These are phyloP conservation scores for Acacia acuminata DNA, from an alignment of 306 rosid genomes.

Conservation along the genomic window DNA sequence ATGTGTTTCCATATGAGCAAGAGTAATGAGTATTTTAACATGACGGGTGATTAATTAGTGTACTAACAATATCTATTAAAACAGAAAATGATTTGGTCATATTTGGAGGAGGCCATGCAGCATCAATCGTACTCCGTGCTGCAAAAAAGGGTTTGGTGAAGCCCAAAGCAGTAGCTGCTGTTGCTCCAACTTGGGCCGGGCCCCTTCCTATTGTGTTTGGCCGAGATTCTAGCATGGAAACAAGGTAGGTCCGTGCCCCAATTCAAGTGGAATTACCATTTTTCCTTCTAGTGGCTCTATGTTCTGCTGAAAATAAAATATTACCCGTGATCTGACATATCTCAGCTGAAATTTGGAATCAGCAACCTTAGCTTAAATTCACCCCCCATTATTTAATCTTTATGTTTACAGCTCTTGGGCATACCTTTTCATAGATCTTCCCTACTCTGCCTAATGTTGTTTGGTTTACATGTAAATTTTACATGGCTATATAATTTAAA, in stretches of 20 bases:
- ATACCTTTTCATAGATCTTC: slow-evolving; percentile 19
- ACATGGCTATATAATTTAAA: background rate
- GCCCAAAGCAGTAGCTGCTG: slow-evolving; percentile 83
- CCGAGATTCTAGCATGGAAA: slow-evolving; percentile 90
- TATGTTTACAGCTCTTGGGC: background rate
- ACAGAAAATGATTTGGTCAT: slow-evolving; percentile 73
- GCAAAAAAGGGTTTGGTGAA: slow-evolving; percentile 77
- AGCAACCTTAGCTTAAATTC: background rate
- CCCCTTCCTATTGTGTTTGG: slow-evolving; percentile 98
- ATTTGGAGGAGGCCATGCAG: slow-evolving; percentile 96
- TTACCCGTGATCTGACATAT: slow-evolving; percentile 6
- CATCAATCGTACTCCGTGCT: slow-evolving; percentile 71
- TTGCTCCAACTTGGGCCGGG: slow-evolving; percentile 98
- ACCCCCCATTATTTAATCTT: background rate
- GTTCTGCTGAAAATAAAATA: background rate
- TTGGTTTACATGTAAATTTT: slow-evolving; percentile 1
- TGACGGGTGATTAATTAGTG: background rate
- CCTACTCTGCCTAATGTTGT: slow-evolving; percentile 1
- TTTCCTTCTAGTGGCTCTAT: slow-evolving; percentile 2
- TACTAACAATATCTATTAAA: slow-evolving; percentile 34
- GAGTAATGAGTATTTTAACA: slow-evolving; percentile 4
- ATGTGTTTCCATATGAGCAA: background rate
- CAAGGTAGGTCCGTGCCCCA: slow-evolving; percentile 55
- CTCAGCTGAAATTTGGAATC: background rate
- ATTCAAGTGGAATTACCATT: background rate